These are phyloP conservation scores for Leucocoprinus birnbaumii DNA, from an alignment of 768 basidiomycete genomes.

Conservation along the genomic window DNA sequence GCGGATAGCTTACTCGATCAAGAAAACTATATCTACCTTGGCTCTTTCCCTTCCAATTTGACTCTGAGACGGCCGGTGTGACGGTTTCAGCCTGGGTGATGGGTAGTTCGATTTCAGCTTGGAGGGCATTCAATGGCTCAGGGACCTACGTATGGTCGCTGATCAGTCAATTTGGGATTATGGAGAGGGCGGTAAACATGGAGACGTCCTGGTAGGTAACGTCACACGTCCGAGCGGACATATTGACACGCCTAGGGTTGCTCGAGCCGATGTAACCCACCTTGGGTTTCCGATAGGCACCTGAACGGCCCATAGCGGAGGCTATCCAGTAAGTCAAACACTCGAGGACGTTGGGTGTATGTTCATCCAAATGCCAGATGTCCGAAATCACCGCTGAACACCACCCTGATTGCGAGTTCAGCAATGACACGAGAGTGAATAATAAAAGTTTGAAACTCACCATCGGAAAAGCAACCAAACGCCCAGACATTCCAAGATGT, in stretches of 20 bases:
- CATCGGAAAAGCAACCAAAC: slow-evolving; percentile 58
- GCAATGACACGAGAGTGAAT: neutral
- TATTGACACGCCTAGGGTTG: neutral
- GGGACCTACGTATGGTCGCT: slow-evolving; percentile 33
- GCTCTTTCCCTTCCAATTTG: slow-evolving; percentile 41
- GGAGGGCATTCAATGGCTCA: slow-evolving; percentile 32
- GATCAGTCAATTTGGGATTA: slow-evolving; percentile 14
- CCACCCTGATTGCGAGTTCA: slow-evolving; percentile 38
- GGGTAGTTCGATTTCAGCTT: slow-evolving; percentile 24
- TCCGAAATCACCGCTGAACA: slow-evolving; percentile 48
- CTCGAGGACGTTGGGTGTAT: slow-evolving; percentile 48
- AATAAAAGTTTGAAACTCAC: slow-evolving; percentile 24
- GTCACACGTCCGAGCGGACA: slow-evolving; percentile 19
- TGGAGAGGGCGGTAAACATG: slow-evolving; percentile 24
- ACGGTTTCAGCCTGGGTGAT: slow-evolving; percentile 19
- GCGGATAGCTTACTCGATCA: neutral
- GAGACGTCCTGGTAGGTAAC: slow-evolving; percentile 22
- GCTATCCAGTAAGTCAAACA: slow-evolving; percentile 52
- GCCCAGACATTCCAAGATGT: slow-evolving; percentile 61
- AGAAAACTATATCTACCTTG: slow-evolving; percentile 23
- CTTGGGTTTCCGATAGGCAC: slow-evolving; percentile 32
- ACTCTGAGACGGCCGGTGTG: slow-evolving; percentile 33
- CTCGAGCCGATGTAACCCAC: slow-evolving; percentile 28
- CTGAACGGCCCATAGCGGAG: slow-evolving; percentile 43
- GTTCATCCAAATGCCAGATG: slow-evolving; percentile 36